Conservation (phyloP, 1,284 basidiomycete species). For the Rhodotorula sp. region DNA sequence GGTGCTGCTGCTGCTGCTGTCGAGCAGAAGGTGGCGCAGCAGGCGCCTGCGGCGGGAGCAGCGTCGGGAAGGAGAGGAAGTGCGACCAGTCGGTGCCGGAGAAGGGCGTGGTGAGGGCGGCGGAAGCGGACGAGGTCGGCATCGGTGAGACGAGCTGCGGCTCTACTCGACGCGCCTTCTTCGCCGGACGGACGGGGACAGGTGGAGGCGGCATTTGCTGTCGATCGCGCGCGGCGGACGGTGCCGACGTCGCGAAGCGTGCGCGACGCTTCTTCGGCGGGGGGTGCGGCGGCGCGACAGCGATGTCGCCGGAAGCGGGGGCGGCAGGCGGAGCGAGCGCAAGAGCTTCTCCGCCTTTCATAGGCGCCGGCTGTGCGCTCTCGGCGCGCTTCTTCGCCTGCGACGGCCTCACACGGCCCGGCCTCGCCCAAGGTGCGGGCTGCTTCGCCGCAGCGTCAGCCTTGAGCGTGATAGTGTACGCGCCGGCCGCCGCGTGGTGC, state of each 20-base stretch:
- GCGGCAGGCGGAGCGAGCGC: neutral
- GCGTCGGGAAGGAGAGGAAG: constrained; percentile 8
- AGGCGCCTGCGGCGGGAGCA: neutral
- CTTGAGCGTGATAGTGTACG: constrained; percentile 16
- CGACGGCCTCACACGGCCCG: constrained; percentile 3
- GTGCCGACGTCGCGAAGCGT: too few relatives aligned
- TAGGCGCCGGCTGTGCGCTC: neutral
- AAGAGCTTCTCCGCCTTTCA: neutral
- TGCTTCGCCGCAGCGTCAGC: neutral
- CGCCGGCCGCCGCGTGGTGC: constrained; percentile 5
- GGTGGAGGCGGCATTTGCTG: constrained; percentile 33
- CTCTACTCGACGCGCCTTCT: constrained; percentile 32
- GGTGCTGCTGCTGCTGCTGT: neutral
- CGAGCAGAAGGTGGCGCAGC: neutral
- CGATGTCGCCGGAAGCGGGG: neutral
- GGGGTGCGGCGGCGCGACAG: neutral
- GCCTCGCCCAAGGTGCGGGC: constrained; percentile 15
- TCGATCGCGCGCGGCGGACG: neutral
- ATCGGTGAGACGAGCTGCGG: constrained; percentile 24
- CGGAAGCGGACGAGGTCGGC: neutral
- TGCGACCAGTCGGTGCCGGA: neutral
- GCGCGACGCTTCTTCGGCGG: neutral
- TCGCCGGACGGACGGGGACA: constrained; percentile 16
- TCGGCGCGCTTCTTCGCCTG: neutral
- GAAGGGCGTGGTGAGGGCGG: neutral